Evolutionary conservation across 1,284 basidiomycete species (phyloP), one percentile per base, ranked within the genome.

Genomic region (Meira nashicola): DNA sequence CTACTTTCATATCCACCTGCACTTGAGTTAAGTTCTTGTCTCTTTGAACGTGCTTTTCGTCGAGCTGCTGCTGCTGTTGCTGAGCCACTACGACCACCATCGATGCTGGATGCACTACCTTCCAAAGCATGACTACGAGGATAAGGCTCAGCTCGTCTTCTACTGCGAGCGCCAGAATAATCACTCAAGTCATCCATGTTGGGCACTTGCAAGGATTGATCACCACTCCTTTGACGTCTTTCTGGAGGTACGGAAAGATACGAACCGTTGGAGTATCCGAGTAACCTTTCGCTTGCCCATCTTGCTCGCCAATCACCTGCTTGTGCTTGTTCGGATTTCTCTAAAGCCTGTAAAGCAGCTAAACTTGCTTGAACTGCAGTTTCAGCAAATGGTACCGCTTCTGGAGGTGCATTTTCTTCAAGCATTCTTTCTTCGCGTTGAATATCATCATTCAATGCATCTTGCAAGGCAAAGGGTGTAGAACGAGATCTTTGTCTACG

Each of bases 301-400:
- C 50, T 53, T 21, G 28, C 15, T 23, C 37, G 50, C 50, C 50
- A 53, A 38, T 53, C 39, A 23, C 28, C 28, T 33, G 28, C 28
- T 25, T 39, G 23, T 12, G 21, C 50, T 15, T 37, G 11, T 37
- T 39, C 14, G 11, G 37, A 53, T 38, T 33, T 39, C 23, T 53
- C 50, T 5, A 53, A 12, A 14, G 50, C 50, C 28, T n/a, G 21
- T 33, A 53, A 53, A 41, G 50, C 50, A 19, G 50, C 50, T 15
- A 53, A 25, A 41, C 50, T 53, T 12, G 50, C 50, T 25, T 53
- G 50, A 39, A 53, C 50, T 7, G 50, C 50, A 15, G 50, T 53
- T 15, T 53, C 50, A 14, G 50, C 50, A 53, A 38, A 53, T 11
- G 50, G 50, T 33, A 53, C 50, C 19, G 50, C 21, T 19, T 53